Conservation (phyloP, 1,284 basidiomycete genomes). For the Sporisorium reilianum region DNA sequence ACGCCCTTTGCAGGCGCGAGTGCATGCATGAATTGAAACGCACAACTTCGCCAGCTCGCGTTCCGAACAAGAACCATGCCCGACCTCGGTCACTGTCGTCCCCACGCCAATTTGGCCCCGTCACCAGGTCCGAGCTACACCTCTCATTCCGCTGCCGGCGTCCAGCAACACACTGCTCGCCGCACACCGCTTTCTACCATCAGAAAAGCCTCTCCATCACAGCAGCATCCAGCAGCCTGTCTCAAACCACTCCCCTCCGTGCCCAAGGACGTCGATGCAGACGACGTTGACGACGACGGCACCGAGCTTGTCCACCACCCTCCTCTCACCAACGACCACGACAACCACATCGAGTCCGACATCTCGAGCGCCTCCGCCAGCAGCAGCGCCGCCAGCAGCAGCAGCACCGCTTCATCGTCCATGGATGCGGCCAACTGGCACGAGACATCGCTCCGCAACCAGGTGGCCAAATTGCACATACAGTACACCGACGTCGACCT, state of each 20-base stretch:
- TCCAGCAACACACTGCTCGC: constrained; percentile 4
- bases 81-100: constrained; percentile 7
- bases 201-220: no score
- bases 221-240: not conserved
- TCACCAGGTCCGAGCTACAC: not conserved
- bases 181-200: not conserved
- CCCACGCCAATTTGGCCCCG: constrained; percentile 1
- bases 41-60: not conserved
- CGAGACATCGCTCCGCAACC: constrained; percentile 35
- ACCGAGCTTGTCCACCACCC: constrained; percentile 18
- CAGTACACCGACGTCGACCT: constrained; percentile 32
- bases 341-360: constrained; percentile 39
- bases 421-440: constrained; percentile 44
- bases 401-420: constrained; percentile 27
- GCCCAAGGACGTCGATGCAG: constrained; percentile 32
- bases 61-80: constrained; percentile 15
- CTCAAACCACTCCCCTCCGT: constrained; percentile 31
- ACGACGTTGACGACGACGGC: constrained; percentile 23
- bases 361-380: constrained; percentile 31
- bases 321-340: constrained; percentile 7
- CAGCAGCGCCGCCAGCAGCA: constrained; percentile 9
- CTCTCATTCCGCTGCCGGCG: not conserved
- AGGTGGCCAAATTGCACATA: constrained; percentile 37
- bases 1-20: not conserved
- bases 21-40: not conserved